phyloP scores from a whole-genome alignment of 257 asterid species.

The Solanum pinnatisectum region DNA sequence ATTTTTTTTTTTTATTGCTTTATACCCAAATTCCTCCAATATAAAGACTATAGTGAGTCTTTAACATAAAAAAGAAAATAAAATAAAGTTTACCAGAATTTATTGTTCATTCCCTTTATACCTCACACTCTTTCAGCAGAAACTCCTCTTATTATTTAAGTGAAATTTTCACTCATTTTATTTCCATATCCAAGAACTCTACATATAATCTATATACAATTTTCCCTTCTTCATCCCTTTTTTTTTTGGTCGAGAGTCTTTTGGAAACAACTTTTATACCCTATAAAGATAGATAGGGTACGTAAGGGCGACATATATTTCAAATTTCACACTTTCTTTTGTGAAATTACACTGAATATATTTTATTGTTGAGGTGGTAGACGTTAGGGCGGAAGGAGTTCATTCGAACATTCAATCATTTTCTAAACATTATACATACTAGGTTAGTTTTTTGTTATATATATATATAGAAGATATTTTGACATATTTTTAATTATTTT shows the following conservation, averaged over 20 bases:
- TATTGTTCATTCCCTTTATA: not conserved
- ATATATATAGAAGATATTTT: no score
- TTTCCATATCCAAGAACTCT: not conserved
- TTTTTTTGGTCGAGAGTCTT: not conserved
- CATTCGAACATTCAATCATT: not conserved
- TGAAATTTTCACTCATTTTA: not conserved
- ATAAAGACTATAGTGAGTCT: not conserved
- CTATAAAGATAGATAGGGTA: not conserved
- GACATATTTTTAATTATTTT: no score
- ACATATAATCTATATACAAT: not conserved
- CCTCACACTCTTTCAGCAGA: not conserved
- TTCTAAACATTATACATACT: not conserved
- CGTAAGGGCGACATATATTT: not conserved
- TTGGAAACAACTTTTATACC: not conserved
- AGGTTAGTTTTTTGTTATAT: not conserved
- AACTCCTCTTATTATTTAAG: not conserved
- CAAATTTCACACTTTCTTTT: not conserved
- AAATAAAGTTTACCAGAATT: not conserved
- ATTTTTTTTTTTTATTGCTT: not conserved
- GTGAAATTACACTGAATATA: accelerated
- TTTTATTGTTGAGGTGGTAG: not conserved
- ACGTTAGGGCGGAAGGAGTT: not conserved
- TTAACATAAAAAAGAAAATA: not conserved
- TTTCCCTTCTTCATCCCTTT: not conserved
- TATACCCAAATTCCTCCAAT: not conserved